phyloP scores from a whole-genome alignment of 208 protist species.

The Acanthamoeba quina region DNA sequence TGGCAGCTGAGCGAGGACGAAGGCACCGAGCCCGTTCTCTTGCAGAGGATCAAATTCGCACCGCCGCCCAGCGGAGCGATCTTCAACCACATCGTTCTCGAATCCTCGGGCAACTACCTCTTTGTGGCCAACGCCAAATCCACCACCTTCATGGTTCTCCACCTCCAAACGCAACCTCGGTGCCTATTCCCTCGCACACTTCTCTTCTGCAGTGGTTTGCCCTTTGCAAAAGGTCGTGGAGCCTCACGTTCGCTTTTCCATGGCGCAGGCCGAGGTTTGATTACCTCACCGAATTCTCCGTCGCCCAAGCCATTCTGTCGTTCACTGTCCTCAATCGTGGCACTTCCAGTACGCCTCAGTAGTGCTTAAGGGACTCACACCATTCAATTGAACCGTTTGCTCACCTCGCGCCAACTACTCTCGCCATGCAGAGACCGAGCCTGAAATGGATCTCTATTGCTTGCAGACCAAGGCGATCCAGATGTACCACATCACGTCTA shows the following conservation, averaged over 20 bases:
- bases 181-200: background rate
- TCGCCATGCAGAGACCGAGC: background rate
- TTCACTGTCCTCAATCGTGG: constrained; percentile 42
- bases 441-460: constrained; percentile 61
- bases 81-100: constrained; percentile 60
- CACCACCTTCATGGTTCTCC: constrained; percentile 55
- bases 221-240: background rate
- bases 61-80: constrained; percentile 13
- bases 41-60: constrained; percentile 20
- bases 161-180: constrained; percentile 43
- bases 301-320: constrained; percentile 5
- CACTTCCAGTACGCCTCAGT: background rate
- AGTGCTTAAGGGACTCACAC: background rate
- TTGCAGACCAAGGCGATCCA: constrained; percentile 72
- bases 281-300: constrained; percentile 38
- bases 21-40: background rate
- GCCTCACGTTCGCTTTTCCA: background rate
- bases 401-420: background rate
- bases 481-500: constrained; percentile 61
- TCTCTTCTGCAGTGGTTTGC: background rate
- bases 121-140: constrained; percentile 62
- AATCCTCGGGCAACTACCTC: constrained; percentile 30
- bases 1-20: constrained; percentile 8
- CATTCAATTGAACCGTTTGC: background rate
- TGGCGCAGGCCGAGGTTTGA: constrained; percentile 30